Conservation (phyloP, 192 early-diverging fungal species). For the Coemansia interrupta region DNA sequence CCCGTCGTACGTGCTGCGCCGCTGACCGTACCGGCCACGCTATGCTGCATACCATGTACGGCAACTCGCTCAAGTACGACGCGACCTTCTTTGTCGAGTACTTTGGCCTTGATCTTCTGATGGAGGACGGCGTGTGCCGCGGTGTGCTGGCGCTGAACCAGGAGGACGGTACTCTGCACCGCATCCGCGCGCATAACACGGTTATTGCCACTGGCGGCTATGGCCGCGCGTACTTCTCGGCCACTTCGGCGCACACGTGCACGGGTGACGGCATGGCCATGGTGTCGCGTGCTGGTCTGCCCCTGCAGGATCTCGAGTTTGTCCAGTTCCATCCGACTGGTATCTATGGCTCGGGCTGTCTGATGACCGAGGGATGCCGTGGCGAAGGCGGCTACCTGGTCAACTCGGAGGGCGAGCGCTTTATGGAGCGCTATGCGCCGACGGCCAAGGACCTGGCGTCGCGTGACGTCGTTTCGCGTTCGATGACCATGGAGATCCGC, state of each 20-base stretch:
- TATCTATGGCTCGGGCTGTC: constrained; percentile 96
- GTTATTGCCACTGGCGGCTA: constrained; percentile 99
- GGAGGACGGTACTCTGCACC: constrained; percentile 97
- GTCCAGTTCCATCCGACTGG: constrained; percentile 99
- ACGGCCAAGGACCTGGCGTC: constrained; percentile 98
- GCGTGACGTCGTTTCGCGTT: constrained; percentile 96
- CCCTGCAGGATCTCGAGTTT: constrained; percentile 97
- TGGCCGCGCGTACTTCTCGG: constrained; percentile 98
- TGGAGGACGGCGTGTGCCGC: constrained; percentile 96
- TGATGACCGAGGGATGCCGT: constrained; percentile 95
- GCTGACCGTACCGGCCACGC: constrained; percentile 98
- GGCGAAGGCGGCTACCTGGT: constrained; percentile 97
- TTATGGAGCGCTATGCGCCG: constrained; percentile 99
- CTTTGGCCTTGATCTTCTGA: constrained; percentile 97
- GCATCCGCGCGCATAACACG: constrained; percentile 95
- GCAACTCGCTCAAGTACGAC: constrained; percentile 92
- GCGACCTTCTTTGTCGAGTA: constrained; percentile 99
- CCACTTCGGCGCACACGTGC: constrained; percentile 97
- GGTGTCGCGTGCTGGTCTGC: constrained; percentile 93
- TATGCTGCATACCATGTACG: constrained; percentile 95
- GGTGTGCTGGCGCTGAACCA: constrained; percentile 95
- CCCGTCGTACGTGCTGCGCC: constrained; percentile 94
- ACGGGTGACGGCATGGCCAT: constrained; percentile 99
- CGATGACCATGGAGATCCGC: constrained; percentile 97
- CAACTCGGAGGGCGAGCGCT: constrained; percentile 94